Evolutionary conservation across 441 rosid species (phyloP), one percentile per base, ranked within the genome.

Genomic region (Erysimum cheiri): DNA sequence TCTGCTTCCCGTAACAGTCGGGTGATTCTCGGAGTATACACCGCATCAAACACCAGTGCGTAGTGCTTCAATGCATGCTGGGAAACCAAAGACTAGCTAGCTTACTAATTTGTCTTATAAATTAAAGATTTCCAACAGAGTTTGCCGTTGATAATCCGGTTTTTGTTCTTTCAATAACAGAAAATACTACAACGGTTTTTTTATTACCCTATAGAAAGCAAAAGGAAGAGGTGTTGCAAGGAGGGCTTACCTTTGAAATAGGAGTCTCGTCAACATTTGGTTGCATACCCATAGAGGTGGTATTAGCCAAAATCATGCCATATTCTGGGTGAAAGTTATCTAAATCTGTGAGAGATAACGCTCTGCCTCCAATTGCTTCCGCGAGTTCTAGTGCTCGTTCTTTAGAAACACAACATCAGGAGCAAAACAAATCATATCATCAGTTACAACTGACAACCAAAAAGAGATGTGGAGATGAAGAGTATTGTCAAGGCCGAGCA

Each of bases 21-120:
- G 62, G 99, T 95, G 66, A 83, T 81, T 82, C 80, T 90, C 0
- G 98, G 98, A 57, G 96, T 90, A 80, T 92, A 92, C 13, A 92
- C 85, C 33, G 95, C 98, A 75, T 96, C 96, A 44, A 93, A 96
- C 22, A 93, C 96, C 47, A 93, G 74, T 10, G 90, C 72, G 53
- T 93, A 93, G 55, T 84, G 72, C 82, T 76, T 86, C 85, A 96
- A 73, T 57, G 84, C 92, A 70, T 80, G 24, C 97, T 95, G 78
- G 73, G 4, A 60, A 72, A 64, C 68, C 52, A 67, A 39, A 47
- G 17, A 61, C 4, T 41, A 17, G 55, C 43, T 26, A 36, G 29
- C 14, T 62, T 67, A 36, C 53, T 26, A 47, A 64, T 50, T 31
- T 65, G 50, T 62, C 13, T 58, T 10, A 22, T 11, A 10, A n/a